Evolutionary conservation across 2,329 filamentous ascomycete genomes (phyloP).

Genomic region (Chrysoporthe puriensis): DNA sequence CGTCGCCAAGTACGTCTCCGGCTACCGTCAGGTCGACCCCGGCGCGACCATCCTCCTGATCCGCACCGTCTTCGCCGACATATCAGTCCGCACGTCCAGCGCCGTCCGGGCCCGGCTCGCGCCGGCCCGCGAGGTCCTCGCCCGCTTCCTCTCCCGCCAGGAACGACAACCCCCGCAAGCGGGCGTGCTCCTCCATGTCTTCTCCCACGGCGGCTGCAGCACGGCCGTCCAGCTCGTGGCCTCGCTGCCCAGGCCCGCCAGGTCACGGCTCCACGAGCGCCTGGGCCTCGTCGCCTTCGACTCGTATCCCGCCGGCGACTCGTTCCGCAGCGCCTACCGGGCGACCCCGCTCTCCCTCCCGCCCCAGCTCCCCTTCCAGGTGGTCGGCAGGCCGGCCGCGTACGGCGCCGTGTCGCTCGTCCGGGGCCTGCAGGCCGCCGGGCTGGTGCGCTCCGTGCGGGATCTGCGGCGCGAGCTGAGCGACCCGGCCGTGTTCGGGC

Average conservation of each 20-base stretch:
- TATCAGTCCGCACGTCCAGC: too few relatives aligned
- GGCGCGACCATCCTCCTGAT: too few relatives aligned
- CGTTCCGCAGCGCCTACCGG: background rate
- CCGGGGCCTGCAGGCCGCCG: background rate
- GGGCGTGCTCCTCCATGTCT: conserved; percentile 14
- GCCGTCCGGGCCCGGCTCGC: too few relatives aligned
- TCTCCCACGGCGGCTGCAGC: conserved; percentile 15
- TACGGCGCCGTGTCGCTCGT: background rate
- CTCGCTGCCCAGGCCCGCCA: background rate
- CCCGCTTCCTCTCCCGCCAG: too few relatives aligned
- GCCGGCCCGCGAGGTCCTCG: too few relatives aligned
- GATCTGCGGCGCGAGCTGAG: background rate
- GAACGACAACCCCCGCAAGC: too few relatives aligned
- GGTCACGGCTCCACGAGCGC: background rate
- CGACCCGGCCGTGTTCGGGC: background rate
- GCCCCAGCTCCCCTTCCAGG: background rate
- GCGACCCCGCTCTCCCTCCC: background rate
- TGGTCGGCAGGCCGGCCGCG: background rate
- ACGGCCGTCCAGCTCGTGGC: conserved; percentile 16
- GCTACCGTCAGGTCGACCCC: too few relatives aligned
- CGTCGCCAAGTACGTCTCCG: too few relatives aligned
- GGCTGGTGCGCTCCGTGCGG: background rate
- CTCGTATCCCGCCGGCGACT: background rate
- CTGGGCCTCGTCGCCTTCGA: background rate
- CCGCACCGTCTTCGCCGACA: too few relatives aligned